A percentile compares a stretch with the other conserved stretches of the same genome.
phyloP scores from a whole-genome alignment of 768 basidiomycete genomes.

The Rhizopogon vulgaris region DNA sequence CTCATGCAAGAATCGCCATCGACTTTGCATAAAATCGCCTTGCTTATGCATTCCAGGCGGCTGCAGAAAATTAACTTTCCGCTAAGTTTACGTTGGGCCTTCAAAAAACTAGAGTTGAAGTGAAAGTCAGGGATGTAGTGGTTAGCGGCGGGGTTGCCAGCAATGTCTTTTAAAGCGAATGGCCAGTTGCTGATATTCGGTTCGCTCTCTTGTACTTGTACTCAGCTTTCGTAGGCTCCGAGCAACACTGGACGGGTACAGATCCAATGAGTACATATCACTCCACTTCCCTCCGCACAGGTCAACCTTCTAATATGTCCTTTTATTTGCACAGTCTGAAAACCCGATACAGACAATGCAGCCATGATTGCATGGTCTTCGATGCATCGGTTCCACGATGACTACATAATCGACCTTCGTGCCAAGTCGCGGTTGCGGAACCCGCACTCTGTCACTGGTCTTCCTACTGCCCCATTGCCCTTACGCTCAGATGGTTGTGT shows the following conservation, averaged over 20 bases:
- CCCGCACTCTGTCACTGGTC: no score
- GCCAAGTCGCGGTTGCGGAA: conserved; percentile 40
- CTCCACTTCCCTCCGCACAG: conserved; percentile 81
- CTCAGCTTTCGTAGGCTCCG: conserved; percentile 26
- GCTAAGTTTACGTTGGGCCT: conserved; percentile 50
- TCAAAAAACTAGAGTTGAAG: conserved; percentile 37
- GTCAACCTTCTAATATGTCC: conserved; percentile 17
- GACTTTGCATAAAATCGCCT: conserved; percentile 26
- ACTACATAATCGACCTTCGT: conserved; percentile 52
- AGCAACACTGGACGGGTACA: conserved; percentile 20
- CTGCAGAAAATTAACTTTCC: conserved; percentile 67
- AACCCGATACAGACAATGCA: conserved; percentile 70
- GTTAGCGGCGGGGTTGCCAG: conserved; percentile 94
- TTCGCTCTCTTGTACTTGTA: not conserved
- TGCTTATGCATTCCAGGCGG: conserved; percentile 68
- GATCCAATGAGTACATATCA: conserved; percentile 29
- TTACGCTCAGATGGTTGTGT: no score
- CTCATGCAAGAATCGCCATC: conserved; percentile 26
- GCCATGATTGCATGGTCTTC: conserved; percentile 96
- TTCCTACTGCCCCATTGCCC: no score
- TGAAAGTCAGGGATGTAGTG: conserved; percentile 55
- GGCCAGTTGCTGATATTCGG: conserved; percentile 39
- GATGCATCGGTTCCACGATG: conserved; percentile 71
- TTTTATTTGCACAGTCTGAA: not conserved
- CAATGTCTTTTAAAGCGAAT: conserved; percentile 60